These are phyloP conservation scores for Cenococcum geophilum DNA, from an alignment of 495 filamentous ascomycete genomes.

Conservation along the genomic window DNA sequence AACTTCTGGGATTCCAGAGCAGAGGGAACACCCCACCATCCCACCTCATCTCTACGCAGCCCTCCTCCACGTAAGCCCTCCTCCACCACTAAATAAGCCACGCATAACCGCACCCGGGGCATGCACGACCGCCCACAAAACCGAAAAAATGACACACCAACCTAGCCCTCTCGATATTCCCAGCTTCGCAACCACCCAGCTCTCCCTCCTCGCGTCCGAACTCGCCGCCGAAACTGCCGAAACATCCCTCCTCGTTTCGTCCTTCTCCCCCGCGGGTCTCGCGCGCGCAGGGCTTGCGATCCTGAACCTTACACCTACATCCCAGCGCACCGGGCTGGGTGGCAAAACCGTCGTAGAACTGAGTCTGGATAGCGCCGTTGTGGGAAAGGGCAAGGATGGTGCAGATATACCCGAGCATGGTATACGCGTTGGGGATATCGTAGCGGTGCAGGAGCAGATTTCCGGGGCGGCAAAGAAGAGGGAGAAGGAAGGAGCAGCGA, in stretches of 20 bases:
- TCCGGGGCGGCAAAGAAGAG: conserved; percentile 64
- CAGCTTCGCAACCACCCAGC: conserved; percentile 71
- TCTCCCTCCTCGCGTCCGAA: conserved; percentile 69
- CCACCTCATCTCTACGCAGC: not conserved
- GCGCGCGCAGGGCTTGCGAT: conserved; percentile 83
- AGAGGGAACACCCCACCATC: not conserved
- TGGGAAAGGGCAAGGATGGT: conserved; percentile 28
- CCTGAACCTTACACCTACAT: conserved; percentile 66
- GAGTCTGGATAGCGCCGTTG: conserved; percentile 61
- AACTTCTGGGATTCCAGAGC: no score
- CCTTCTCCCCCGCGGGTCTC: conserved; percentile 64
- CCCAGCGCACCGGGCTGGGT: conserved; percentile 84
- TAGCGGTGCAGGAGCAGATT: conserved; percentile 70
- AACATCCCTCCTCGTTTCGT: conserved; percentile 63
- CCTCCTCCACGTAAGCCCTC: conserved; percentile 1
- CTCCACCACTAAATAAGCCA: not conserved
- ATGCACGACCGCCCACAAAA: conserved; percentile 2
- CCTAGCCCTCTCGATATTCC: conserved; percentile 51
- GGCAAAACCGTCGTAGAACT: conserved; percentile 84
- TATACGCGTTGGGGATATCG: conserved; percentile 80
- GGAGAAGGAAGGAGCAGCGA: conserved; percentile 57
- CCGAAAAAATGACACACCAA: conserved; percentile 12
- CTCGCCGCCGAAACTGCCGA: conserved; percentile 71
- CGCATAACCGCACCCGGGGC: not conserved
- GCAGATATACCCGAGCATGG: conserved; percentile 70